Evolutionary conservation across 257 asterid genomes (phyloP).

Genomic region (Fraxinus excelsior): DNA sequence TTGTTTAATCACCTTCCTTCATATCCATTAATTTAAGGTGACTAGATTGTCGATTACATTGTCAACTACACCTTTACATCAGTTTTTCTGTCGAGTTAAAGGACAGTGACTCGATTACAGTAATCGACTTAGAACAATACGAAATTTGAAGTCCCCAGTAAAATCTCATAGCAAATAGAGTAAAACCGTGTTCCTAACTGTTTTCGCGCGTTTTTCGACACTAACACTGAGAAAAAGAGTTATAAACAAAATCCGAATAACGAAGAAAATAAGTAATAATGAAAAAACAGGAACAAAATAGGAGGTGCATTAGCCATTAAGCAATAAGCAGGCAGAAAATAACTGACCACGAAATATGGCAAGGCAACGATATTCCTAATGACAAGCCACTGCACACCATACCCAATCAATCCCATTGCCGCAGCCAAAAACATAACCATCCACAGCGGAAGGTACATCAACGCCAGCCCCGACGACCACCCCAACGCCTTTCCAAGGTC

Average conservation of each 20-base stretch:
- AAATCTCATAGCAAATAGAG: too few relatives aligned
- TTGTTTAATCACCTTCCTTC: too few relatives aligned
- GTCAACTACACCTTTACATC: too few relatives aligned
- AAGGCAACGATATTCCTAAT: constrained; percentile 42
- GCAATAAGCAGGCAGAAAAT: neutral
- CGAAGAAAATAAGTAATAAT: neutral
- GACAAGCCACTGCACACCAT: constrained; percentile 87
- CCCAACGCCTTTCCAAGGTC: constrained; percentile 88
- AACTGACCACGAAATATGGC: constrained; percentile 89
- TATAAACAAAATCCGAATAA: neutral
- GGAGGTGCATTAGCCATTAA: neutral
- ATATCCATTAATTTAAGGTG: too few relatives aligned
- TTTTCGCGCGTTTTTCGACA: too few relatives aligned
- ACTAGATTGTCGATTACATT: too few relatives aligned
- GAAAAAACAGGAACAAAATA: neutral
- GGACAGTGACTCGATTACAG: too few relatives aligned
- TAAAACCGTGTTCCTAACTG: too few relatives aligned
- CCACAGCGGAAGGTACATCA: constrained; percentile 68
- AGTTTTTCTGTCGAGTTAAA: too few relatives aligned
- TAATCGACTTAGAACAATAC: too few relatives aligned
- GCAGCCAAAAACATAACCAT: constrained; percentile 77
- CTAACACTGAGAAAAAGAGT: neutral
- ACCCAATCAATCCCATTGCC: constrained; percentile 81
- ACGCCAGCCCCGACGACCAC: constrained; percentile 90
- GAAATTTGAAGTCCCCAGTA: too few relatives aligned